Percentiles rank a stretch among this genome's conserved stretches.
These are phyloP conservation scores for Termitomyces bulborhizus DNA, from an alignment of 768 basidiomycete genomes.

Conservation along the genomic window DNA sequence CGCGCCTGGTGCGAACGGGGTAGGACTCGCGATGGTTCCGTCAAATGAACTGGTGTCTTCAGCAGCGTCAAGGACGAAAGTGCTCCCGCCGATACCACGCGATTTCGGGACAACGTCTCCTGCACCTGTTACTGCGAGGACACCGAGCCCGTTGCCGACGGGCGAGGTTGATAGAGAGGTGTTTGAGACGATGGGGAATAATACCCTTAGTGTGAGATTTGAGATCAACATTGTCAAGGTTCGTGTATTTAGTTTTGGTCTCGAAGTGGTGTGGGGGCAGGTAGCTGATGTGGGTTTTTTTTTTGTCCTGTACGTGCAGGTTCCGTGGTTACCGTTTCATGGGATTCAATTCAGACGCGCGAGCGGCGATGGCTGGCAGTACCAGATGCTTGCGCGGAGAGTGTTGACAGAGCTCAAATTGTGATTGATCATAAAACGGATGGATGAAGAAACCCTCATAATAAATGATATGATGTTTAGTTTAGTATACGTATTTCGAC, in stretches of 20 bases:
- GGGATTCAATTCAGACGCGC: slow-evolving; percentile 93
- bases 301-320: slow-evolving; percentile 37
- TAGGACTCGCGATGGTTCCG: slow-evolving; percentile 14
- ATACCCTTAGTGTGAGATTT: slow-evolving; percentile 84
- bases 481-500: not conserved
- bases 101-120: slow-evolving; percentile 41
- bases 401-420: slow-evolving; percentile 86
- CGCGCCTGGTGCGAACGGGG: slow-evolving; percentile 24
- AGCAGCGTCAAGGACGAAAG: slow-evolving; percentile 40
- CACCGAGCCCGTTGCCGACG: slow-evolving; percentile 51
- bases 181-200: slow-evolving; percentile 71
- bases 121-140: slow-evolving; percentile 17
- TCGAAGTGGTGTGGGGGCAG: not conserved
- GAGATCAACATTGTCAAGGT: slow-evolving; percentile 98
- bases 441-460: not conserved
- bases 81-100: slow-evolving; percentile 75
- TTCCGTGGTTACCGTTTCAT: slow-evolving; percentile 88
- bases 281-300: not conserved
- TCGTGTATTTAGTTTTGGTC: slow-evolving; percentile 17
- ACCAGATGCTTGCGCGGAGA: slow-evolving; percentile 89
- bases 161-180: slow-evolving; percentile 62
- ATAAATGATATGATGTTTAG: slow-evolving; percentile 7
- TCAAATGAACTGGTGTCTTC: slow-evolving; percentile 29
- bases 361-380: slow-evolving; percentile 93
- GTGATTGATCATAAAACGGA: slow-evolving; percentile 31